These are phyloP conservation scores for Kandelia obovata DNA, from an alignment of 345 rosid genomes.

Conservation along the genomic window DNA sequence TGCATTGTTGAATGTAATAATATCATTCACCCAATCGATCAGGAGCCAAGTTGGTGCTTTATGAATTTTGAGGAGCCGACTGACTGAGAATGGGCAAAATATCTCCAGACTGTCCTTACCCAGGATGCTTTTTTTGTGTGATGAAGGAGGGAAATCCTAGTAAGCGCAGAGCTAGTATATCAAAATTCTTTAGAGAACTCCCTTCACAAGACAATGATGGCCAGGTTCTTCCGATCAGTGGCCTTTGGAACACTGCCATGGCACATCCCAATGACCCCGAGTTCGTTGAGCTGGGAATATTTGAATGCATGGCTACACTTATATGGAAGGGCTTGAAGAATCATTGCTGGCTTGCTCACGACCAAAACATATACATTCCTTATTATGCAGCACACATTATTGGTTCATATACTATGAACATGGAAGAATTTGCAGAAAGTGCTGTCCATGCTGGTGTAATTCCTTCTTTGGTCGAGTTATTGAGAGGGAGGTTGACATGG, in stretches of 20 bases:
- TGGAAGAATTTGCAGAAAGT: constrained; percentile 93
- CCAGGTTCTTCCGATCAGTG: constrained; percentile 97
- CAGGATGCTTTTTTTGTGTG: constrained; percentile 98
- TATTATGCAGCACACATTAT: constrained; percentile 97
- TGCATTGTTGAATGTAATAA: not conserved
- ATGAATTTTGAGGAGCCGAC: not conserved
- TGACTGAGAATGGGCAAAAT: constrained; percentile 59
- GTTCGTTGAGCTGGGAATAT: constrained; percentile 90
- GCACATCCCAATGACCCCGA: constrained; percentile 99
- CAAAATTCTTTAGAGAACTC: constrained; percentile 91
- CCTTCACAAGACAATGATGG: constrained; percentile 96
- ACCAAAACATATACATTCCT: constrained; percentile 95
- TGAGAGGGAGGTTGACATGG: constrained; percentile 96
- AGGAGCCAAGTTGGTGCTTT: constrained; percentile 3
- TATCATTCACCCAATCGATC: not conserved
- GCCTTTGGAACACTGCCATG: constrained; percentile 99
- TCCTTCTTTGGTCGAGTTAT: constrained; percentile 84
- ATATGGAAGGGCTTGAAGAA: constrained; percentile 97
- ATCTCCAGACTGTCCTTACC: constrained; percentile 87
- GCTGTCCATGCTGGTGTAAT: constrained; percentile 85
- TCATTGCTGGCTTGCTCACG: constrained; percentile 91
- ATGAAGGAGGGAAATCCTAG: constrained; percentile 99
- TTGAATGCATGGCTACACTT: constrained; percentile 93
- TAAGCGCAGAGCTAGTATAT: constrained; percentile 82
- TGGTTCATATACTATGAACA: constrained; percentile 98